Percentiles rank a stretch among this genome's conserved stretches.
These are phyloP conservation scores for Xylaria sp. DNA, from an alignment of 2,329 filamentous ascomycete species.

Conservation along the genomic window DNA sequence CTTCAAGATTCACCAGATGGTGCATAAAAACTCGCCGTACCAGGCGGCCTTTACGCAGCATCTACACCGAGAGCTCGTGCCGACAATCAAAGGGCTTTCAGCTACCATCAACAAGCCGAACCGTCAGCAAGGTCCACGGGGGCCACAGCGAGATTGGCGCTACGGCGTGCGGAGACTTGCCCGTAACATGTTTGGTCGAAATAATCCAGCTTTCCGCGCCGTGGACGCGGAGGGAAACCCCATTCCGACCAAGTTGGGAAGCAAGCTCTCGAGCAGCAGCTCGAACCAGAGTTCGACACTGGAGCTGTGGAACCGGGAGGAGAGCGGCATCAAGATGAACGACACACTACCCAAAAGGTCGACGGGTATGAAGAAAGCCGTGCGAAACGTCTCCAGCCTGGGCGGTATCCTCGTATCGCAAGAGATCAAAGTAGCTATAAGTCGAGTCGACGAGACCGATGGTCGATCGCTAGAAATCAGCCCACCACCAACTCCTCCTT, in stretches of 20 bases:
- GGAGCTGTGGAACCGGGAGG: constrained; percentile 47
- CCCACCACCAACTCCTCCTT: not conserved
- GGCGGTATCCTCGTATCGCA: constrained; percentile 72
- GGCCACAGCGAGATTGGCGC: constrained; percentile 1
- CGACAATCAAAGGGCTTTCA: constrained; percentile 31
- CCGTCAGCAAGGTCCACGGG: not conserved
- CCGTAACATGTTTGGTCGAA: constrained; percentile 24
- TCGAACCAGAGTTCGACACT: constrained; percentile 50
- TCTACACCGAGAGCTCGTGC: constrained; percentile 68
- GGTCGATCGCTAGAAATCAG: constrained; percentile 12
- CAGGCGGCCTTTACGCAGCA: constrained; percentile 69
- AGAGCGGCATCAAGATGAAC: constrained; percentile 14
- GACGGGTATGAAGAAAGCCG: constrained; percentile 33
- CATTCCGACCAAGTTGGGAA: constrained; percentile 44
- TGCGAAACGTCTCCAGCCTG: constrained; percentile 45
- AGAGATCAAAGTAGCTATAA: constrained; percentile 67
- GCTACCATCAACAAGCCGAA: constrained; percentile 40
- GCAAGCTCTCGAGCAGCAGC: constrained; percentile 42
- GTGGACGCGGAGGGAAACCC: constrained; percentile 49
- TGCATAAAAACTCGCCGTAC: constrained; percentile 64
- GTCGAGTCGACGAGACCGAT: constrained; percentile 46
- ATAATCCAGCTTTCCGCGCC: constrained; percentile 36
- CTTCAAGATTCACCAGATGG: constrained; percentile 74
- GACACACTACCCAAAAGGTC: constrained; percentile 32
- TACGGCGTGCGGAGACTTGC: not conserved